Evolutionary conservation across 176 grass and related monocot genomes (phyloP).

Genomic region (Miscanthus lutarioriparius): DNA sequence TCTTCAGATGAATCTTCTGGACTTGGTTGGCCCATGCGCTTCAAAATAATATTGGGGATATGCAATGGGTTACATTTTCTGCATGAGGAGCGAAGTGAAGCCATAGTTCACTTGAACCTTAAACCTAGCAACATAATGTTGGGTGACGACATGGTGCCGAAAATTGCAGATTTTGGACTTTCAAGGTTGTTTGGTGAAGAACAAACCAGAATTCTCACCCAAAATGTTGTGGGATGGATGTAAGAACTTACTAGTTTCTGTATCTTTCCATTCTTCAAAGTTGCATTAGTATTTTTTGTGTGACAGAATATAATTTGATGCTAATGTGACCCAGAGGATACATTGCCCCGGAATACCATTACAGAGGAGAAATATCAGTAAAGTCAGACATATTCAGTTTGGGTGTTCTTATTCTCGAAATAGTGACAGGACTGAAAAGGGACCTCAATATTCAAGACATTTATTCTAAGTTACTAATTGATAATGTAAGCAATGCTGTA

Average conservation of each 20-base stretch:
- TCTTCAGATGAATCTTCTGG: slow-evolving; percentile 25
- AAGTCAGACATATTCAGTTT: slow-evolving; percentile 47
- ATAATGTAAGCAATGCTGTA: slow-evolving; percentile 3
- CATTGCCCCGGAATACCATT: slow-evolving; percentile 35
- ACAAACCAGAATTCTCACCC: slow-evolving; percentile 16
- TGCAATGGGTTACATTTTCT: slow-evolving; percentile 37
- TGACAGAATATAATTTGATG: neutral
- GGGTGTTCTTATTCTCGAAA: slow-evolving; percentile 34
- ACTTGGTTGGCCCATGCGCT: slow-evolving; percentile 25
- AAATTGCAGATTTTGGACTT: slow-evolving; percentile 41
- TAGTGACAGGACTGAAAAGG: slow-evolving; percentile 23
- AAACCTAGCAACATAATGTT: slow-evolving; percentile 39
- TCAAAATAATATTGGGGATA: slow-evolving; percentile 34
- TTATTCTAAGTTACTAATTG: slow-evolving; percentile 25
- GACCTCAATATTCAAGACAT: slow-evolving; percentile 14
- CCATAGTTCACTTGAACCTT: slow-evolving; percentile 33
- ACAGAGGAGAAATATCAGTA: slow-evolving; percentile 36
- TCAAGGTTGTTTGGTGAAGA: slow-evolving; percentile 37
- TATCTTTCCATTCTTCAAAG: neutral
- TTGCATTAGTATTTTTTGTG: neutral
- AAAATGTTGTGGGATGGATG: slow-evolving; percentile 41
- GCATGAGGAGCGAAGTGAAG: slow-evolving; percentile 17
- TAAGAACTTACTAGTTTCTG: neutral
- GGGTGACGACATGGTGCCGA: slow-evolving; percentile 27
- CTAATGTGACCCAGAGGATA: slow-evolving; percentile 28